Percentiles rank a stretch among this genome's conserved stretches.
phyloP scores from a whole-genome alignment of 1,284 basidiomycete genomes.

The Boletus sp. region DNA sequence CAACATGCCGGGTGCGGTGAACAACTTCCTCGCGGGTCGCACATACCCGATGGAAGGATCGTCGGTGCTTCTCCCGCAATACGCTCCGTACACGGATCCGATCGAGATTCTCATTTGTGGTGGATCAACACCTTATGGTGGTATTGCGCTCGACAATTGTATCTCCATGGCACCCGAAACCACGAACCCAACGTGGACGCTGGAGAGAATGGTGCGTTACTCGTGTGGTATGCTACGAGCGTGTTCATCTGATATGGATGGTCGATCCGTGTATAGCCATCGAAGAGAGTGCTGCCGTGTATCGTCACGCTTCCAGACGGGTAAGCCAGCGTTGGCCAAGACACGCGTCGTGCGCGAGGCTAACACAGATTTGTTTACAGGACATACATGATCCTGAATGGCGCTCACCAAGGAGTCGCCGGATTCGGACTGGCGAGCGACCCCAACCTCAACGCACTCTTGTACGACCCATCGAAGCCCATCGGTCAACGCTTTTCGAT shows the following conservation, averaged over 20 bases:
- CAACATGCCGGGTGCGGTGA: conserved; percentile 71
- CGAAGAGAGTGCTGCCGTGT: conserved; percentile 71
- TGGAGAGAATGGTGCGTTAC: conserved; percentile 69
- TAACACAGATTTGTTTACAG: background rate
- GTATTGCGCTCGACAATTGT: conserved; percentile 67
- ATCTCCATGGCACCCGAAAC: conserved; percentile 64
- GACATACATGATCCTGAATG: conserved; percentile 69
- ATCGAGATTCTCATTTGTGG: conserved; percentile 72
- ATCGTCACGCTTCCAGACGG: conserved; percentile 64
- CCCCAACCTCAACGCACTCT: conserved; percentile 62
- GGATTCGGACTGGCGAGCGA: conserved; percentile 68
- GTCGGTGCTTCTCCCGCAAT: conserved; percentile 65
- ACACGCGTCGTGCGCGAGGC: background rate
- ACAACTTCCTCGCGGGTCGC: conserved; percentile 67
- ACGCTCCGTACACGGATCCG: conserved; percentile 68
- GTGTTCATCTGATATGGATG: background rate
- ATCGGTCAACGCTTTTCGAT: conserved; percentile 64
- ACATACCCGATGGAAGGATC: conserved; percentile 78
- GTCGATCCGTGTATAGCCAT: conserved; percentile 47
- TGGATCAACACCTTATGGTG: conserved; percentile 59
- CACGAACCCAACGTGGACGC: conserved; percentile 54
- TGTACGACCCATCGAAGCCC: conserved; percentile 67
- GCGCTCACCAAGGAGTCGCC: conserved; percentile 61
- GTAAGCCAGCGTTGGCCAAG: conserved; percentile 7
- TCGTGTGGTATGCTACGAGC: background rate